Percentiles rank a stretch among this genome's conserved stretches.
Conservation (phyloP, 345 rosid species). For the Camelina hispida region DNA sequence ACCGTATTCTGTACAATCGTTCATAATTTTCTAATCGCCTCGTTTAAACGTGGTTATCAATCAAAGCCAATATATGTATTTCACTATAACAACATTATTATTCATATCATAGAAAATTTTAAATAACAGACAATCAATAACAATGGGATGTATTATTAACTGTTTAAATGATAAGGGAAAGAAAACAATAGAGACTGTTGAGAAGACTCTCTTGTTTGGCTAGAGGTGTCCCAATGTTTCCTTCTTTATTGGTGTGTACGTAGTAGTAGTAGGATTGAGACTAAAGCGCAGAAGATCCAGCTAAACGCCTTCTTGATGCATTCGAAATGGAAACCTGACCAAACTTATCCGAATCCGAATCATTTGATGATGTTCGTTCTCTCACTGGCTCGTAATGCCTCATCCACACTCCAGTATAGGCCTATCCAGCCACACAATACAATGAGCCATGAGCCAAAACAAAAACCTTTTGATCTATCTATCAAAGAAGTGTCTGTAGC, state of each 20-base stretch:
- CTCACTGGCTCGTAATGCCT: slow-evolving; percentile 73
- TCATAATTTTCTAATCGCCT: too few relatives aligned
- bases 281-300: slow-evolving; percentile 68
- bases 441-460: neutral
- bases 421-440: slow-evolving; percentile 52
- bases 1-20: too few relatives aligned
- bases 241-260: slow-evolving; percentile 19
- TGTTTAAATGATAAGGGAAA: neutral
- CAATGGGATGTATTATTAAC: slow-evolving; percentile 1
- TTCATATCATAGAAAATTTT: neutral
- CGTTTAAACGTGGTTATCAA: too few relatives aligned
- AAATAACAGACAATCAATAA: slow-evolving; percentile 19
- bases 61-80: neutral
- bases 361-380: slow-evolving; percentile 57
- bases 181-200: slow-evolving; percentile 6
- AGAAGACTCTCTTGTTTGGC: slow-evolving; percentile 18
- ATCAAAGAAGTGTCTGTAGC: neutral
- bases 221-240: slow-evolving; percentile 28
- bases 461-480: neutral
- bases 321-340: slow-evolving; percentile 81
- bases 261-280: neutral
- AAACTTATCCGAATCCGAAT: slow-evolving; percentile 52
- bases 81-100: slow-evolving; percentile 5
- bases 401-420: slow-evolving; percentile 84
- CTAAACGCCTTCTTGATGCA: slow-evolving; percentile 82